Evolutionary conservation across 129 eudicot species (phyloP).

Genomic region (Artemisia argyi): DNA sequence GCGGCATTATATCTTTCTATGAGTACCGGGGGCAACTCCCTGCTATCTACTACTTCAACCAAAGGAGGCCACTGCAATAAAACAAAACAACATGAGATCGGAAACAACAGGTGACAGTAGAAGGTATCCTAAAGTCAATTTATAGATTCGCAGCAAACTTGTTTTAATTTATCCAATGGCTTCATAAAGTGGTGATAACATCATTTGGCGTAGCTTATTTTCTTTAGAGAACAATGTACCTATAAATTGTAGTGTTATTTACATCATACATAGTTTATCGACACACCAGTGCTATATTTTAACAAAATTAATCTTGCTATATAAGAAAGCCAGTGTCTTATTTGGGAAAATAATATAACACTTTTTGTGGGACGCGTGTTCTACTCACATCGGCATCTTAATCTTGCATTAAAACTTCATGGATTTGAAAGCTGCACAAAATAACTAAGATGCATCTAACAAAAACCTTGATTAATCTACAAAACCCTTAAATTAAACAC

Average conservation of each 20-base stretch:
- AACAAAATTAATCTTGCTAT: background rate
- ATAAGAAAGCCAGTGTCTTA: too few relatives aligned
- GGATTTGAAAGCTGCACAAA: background rate
- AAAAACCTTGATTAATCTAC: background rate
- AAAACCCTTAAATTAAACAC: background rate
- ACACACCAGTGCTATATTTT: background rate
- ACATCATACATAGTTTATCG: background rate
- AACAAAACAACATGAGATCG: conserved; percentile 12
- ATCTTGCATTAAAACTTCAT: too few relatives aligned
- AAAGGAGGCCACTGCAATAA: conserved; percentile 93
- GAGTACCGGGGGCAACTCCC: conserved; percentile 91
- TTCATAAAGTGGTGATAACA: too few relatives aligned
- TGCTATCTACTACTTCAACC: conserved; percentile 88
- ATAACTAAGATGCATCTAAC: background rate
- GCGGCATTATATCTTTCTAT: conserved; percentile 90
- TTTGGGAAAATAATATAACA: too few relatives aligned
- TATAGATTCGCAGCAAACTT: too few relatives aligned
- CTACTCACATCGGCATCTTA: background rate
- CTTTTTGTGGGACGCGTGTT: background rate
- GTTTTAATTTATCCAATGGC: too few relatives aligned
- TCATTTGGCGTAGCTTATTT: too few relatives aligned
- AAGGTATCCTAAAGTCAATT: background rate
- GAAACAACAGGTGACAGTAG: background rate
- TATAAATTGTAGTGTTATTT: background rate
- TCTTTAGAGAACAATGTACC: too few relatives aligned